Base-by-base conservation (phyloP, 768 basidiomycete genomes). In the Tylopilus vinaceipallidus region DNA sequence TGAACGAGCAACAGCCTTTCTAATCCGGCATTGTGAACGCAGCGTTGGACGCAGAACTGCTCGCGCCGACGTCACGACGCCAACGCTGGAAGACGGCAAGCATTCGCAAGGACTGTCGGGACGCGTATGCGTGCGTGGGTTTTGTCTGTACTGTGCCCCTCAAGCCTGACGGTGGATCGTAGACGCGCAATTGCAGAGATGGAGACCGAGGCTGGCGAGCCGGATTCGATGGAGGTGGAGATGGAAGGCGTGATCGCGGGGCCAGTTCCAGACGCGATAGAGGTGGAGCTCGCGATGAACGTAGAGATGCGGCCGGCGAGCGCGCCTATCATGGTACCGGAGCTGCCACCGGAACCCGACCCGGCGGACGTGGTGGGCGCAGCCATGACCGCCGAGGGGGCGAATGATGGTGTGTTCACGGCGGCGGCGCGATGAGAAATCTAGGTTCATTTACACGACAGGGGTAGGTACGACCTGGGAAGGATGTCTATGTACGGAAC, bases 11-110 rank as follows among this genome's bases (percentile, higher is more conserved):
- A n/a, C n/a, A n/a, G n/a, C n/a, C n/a, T n/a, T n/a, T n/a, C n/a
- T n/a, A n/a, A n/a, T n/a, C n/a, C n/a, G n/a, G n/a, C n/a, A n/a
- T n/a, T 14, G 24, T 34, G 23, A 45, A 49, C n/a, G 7, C 46
- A 91, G 90, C 65, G 4, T 58, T 91, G 41, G 91, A 92, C 55
- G 66, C 75, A 13, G 81, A 82, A 43, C 71, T 91, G 71, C 63
- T 89, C 2, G 73, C 79, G 1, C 67, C 68, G 0, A 71, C 68
- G 1, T 82, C 78, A 14, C 69, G 69, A 52, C 69, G 73, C 51
- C 83, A 88, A 62, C 75, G 75, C 49, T 89, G 84, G 79, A 88
- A 81, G 62, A 75, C 71, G 19, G 45, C 69, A 2, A 70, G 67
- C 29, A 71, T 77, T 17, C 75, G 79, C 41, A 71, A 75, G 13